These are phyloP conservation scores for Lagenidium sp. DNA, from an alignment of 352 stramenopile species.

Conservation along the genomic window DNA sequence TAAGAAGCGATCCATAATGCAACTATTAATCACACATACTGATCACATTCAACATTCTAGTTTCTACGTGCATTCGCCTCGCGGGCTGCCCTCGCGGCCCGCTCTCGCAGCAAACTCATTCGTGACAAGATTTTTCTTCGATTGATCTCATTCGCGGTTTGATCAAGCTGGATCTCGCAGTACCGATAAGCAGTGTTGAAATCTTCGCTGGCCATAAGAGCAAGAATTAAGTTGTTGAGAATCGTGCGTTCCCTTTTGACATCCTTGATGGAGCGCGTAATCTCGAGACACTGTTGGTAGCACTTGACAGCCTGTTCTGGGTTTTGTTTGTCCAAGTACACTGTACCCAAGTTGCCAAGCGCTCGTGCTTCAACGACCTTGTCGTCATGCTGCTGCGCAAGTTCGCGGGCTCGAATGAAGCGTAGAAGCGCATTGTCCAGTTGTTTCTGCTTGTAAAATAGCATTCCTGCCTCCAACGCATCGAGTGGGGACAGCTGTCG, in stretches of 20 bases:
- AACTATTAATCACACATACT: no score
- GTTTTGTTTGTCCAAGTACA: conserved; percentile 70
- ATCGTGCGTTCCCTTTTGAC: conserved; percentile 75
- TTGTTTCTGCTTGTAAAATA: conserved; percentile 60
- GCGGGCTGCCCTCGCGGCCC: conserved; percentile 13
- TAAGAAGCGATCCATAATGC: no score
- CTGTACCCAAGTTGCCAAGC: conserved; percentile 68
- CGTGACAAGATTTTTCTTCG: conserved; percentile 68
- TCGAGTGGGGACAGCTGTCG: conserved; percentile 32
- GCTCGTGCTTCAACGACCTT: conserved; percentile 62
- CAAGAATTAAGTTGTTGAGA: conserved; percentile 78
- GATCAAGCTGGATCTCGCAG: conserved; percentile 62
- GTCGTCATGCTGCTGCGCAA: conserved; percentile 30
- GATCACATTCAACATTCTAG: no score
- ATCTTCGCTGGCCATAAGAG: conserved; percentile 52
- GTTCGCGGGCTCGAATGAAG: conserved; percentile 58
- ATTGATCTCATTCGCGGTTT: conserved; percentile 59
- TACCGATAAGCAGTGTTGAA: conserved; percentile 44
- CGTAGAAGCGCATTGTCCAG: conserved; percentile 50
- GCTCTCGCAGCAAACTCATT: conserved; percentile 62
- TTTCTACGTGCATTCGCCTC: no score
- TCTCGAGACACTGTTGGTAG: conserved; percentile 70
- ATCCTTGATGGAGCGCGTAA: conserved; percentile 61
- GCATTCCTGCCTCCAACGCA: conserved; percentile 69
- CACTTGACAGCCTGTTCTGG: conserved; percentile 54